A percentile compares a stretch with the other conserved stretches of the same genome.
phyloP scores from a whole-genome alignment of 305 asterid genomes.

The Fraxinus paxiana region DNA sequence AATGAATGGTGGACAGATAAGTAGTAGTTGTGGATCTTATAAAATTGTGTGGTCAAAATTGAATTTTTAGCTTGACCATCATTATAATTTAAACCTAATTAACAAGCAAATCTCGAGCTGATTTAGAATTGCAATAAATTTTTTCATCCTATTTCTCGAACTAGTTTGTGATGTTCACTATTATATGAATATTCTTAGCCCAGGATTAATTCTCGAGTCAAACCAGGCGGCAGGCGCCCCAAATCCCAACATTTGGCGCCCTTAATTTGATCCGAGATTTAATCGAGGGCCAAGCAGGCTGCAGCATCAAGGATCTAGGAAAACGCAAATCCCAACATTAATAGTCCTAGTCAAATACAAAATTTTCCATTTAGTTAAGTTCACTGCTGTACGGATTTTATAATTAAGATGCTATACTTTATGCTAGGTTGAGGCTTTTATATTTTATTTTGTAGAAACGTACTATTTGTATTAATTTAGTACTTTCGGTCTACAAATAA shows the following conservation, averaged over 20 bases:
- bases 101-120: background rate
- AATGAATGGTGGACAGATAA: too few species aligned
- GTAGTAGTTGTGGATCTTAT: background rate
- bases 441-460: background rate
- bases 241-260: too few species aligned
- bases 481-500: background rate
- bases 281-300: too few species aligned
- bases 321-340: background rate
- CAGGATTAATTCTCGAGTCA: too few species aligned
- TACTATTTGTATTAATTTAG: background rate
- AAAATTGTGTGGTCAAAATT: too few species aligned
- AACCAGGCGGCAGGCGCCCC: too few species aligned
- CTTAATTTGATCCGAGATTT: too few species aligned
- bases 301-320: too few species aligned
- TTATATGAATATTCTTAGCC: too few species aligned
- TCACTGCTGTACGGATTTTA: background rate
- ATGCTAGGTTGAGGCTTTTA: background rate
- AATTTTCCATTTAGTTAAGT: background rate
- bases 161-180: background rate
- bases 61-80: background rate
- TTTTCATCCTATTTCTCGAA: background rate
- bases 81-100: too few species aligned
- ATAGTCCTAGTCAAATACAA: background rate
- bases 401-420: background rate
- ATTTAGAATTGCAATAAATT: background rate